These are phyloP conservation scores for Tetrapisispora taiwanensis DNA, from an alignment of 805 yeast species.

Conservation along the genomic window DNA sequence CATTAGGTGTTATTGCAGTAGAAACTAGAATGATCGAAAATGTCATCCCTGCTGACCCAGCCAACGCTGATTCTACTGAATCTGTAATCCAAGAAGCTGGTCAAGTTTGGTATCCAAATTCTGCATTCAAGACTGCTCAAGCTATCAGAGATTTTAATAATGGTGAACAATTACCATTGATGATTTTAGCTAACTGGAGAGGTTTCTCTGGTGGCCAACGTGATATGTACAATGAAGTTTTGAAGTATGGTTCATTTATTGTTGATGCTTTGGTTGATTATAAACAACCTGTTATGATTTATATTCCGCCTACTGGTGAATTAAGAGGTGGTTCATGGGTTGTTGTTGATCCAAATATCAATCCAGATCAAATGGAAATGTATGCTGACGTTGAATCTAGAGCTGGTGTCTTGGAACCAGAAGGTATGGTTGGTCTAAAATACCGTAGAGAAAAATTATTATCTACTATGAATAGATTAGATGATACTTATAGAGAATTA, in stretches of 20 bases:
- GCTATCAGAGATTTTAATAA: constrained; percentile 95
- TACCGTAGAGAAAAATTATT: constrained; percentile 88
- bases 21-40: constrained; percentile 88
- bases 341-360: constrained; percentile 97
- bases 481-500: constrained; percentile 59
- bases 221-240: constrained; percentile 97
- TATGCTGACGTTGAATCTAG: constrained; percentile 93
- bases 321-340: constrained; percentile 99
- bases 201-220: constrained; percentile 99
- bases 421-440: constrained; percentile 98
- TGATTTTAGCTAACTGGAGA: constrained; percentile 99
- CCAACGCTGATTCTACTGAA: constrained; percentile 92
- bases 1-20: constrained; percentile 95
- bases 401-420: constrained; percentile 97
- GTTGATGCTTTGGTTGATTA: constrained; percentile 94
- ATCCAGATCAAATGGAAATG: constrained; percentile 97
- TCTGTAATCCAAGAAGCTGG: constrained; percentile 88
- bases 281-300: constrained; percentile 93
- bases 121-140: constrained; percentile 98
- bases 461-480: constrained; percentile 87
- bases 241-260: constrained; percentile 92
- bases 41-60: constrained; percentile 94
- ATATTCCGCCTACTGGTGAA: constrained; percentile 97
- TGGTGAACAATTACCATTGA: constrained; percentile 95
- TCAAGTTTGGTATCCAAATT: constrained; percentile 99